A percentile compares a stretch with the other conserved stretches of the same genome.
These are phyloP conservation scores for Cymbopogon citratus DNA, from an alignment of 176 grass and related monocot species.

Conservation along the genomic window DNA sequence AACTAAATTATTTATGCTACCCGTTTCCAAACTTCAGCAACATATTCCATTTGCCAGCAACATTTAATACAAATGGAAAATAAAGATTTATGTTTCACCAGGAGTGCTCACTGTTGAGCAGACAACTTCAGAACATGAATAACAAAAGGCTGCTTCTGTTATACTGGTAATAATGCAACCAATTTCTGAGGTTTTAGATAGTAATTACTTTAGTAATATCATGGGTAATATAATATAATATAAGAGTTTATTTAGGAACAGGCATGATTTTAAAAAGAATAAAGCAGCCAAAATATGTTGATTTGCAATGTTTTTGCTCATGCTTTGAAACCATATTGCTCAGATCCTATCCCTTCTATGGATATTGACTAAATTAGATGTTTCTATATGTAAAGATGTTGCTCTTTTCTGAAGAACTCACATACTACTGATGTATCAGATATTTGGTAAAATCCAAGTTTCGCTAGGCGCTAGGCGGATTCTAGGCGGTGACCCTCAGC, in stretches of 20 bases:
- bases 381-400: background rate
- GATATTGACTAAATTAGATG: background rate
- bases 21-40: background rate
- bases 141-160: background rate
- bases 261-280: background rate
- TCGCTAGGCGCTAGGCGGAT: no score
- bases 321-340: background rate
- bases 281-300: no score
- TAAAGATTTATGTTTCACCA: background rate
- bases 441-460: background rate
- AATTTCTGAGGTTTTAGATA: background rate
- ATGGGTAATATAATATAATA: background rate
- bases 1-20: background rate
- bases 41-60: background rate
- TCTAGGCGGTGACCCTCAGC: no score
- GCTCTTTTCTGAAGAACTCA: background rate
- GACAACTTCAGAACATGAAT: background rate
- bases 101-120: background rate
- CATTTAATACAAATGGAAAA: background rate
- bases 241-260: background rate
- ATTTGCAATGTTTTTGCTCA: no score
- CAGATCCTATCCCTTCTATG: background rate
- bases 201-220: background rate
- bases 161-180: background rate
- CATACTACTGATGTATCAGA: no score